Percentiles rank a stretch among this genome's conserved stretches.
phyloP scores from a whole-genome alignment of 2,329 filamentous ascomycete genomes.

The Colletotrichum aenigma region DNA sequence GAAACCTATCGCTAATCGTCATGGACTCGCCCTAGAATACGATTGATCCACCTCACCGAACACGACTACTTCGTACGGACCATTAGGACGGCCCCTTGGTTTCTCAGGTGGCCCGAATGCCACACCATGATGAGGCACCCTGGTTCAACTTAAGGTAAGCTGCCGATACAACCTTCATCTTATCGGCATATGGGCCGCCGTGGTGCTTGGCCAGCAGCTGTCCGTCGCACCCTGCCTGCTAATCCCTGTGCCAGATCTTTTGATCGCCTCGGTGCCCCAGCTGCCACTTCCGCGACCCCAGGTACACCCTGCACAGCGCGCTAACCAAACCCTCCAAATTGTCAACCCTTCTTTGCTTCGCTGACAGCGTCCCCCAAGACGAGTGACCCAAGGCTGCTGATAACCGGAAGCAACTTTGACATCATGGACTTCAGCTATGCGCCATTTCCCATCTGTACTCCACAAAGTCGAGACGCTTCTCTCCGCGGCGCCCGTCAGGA shows the following conservation, averaged over 20 bases:
- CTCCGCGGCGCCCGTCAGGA: background rate
- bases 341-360: background rate
- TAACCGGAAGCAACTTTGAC: background rate
- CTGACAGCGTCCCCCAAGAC: background rate
- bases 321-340: background rate
- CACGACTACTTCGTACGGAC: conserved; percentile 1
- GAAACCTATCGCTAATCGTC: background rate
- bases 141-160: background rate
- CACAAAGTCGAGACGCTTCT: background rate
- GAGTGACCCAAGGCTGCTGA: background rate
- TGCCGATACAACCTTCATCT: background rate
- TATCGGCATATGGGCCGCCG: background rate
- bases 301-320: background rate
- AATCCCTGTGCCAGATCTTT: background rate
- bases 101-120: conserved; percentile 5
- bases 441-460: background rate
- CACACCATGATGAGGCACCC: background rate
- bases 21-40: background rate
- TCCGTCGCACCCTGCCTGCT: background rate
- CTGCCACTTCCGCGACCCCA: background rate
- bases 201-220: background rate
- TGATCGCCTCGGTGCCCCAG: background rate
- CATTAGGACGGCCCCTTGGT: background rate
- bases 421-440: background rate
- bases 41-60: background rate